These are phyloP conservation scores for Bruguiera hainesii DNA, from an alignment of 441 rosid genomes.

Conservation along the genomic window DNA sequence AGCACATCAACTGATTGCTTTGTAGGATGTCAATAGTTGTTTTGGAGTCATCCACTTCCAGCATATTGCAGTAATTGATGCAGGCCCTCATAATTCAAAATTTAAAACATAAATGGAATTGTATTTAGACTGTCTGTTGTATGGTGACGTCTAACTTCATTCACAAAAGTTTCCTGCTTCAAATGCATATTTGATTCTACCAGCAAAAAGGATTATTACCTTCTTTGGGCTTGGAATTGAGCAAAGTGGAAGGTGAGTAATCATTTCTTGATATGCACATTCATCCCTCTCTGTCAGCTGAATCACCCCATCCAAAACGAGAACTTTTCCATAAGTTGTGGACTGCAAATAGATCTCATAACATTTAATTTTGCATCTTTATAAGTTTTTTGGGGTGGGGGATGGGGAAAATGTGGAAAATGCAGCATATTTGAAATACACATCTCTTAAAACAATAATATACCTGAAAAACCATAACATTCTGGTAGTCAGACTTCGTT, in stretches of 20 bases:
- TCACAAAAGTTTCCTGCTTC: too few relatives aligned
- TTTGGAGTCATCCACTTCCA: background rate
- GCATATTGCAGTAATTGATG: too few relatives aligned
- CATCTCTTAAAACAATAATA: constrained; percentile 1
- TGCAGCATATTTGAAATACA: background rate
- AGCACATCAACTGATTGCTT: too few relatives aligned
- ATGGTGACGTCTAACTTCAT: too few relatives aligned
- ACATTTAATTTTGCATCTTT: constrained; percentile 3
- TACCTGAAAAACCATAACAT: constrained; percentile 96
- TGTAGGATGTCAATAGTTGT: too few relatives aligned
- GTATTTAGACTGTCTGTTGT: background rate
- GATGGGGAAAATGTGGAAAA: background rate
- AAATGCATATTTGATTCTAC: background rate
- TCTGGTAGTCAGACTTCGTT: constrained; percentile 92
- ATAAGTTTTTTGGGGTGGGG: background rate
- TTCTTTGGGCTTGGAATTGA: constrained; percentile 84
- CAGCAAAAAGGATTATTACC: constrained; percentile 30
- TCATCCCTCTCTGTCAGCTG: constrained; percentile 97
- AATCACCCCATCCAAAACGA: constrained; percentile 90
- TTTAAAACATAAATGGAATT: background rate
- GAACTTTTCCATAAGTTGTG: constrained; percentile 85
- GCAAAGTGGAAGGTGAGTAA: constrained; percentile 90
- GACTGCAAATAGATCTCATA: constrained; percentile 45
- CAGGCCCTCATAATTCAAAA: background rate
- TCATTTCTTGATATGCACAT: constrained; percentile 98